These are phyloP conservation scores for Lentinula novae-zelandiae DNA, from an alignment of 1,284 basidiomycete genomes.

Conservation along the genomic window DNA sequence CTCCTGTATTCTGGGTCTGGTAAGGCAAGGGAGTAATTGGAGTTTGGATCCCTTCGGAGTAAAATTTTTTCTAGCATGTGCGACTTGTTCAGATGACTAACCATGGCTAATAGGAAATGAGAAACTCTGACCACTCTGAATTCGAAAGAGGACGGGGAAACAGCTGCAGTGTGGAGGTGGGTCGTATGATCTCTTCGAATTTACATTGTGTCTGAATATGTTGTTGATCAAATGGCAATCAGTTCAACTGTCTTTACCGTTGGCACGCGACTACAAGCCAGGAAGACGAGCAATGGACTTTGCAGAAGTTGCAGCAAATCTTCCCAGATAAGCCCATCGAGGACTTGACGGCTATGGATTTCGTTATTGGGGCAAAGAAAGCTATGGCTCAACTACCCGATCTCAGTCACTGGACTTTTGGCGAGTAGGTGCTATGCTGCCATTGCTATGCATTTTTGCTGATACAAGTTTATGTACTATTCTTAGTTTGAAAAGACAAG, in stretches of 20 bases:
- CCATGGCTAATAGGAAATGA: slow-evolving; percentile 48
- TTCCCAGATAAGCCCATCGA: slow-evolving; percentile 56
- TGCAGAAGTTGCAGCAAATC: slow-evolving; percentile 40
- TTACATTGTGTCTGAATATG: too few species aligned
- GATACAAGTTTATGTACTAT: neutral
- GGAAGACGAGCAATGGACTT: slow-evolving; percentile 69
- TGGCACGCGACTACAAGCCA: slow-evolving; percentile 18
- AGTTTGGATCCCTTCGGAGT: slow-evolving; percentile 66
- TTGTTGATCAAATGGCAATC: neutral
- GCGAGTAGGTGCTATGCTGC: slow-evolving; percentile 38
- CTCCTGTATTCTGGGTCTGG: slow-evolving; percentile 68
- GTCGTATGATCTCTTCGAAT: neutral
- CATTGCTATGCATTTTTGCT: neutral
- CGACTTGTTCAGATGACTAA: neutral
- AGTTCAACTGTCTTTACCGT: slow-evolving; percentile 83
- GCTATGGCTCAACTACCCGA: slow-evolving; percentile 41
- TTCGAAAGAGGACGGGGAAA: slow-evolving; percentile 78
- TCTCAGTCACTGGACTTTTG: slow-evolving; percentile 66
- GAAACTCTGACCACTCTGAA: slow-evolving; percentile 52
- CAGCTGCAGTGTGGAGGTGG: slow-evolving; percentile 69
- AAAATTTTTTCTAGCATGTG: slow-evolving; percentile 17
- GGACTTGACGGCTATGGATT: slow-evolving; percentile 55
- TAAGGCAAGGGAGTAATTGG: slow-evolving; percentile 68
- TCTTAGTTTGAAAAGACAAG: slow-evolving; percentile 56
- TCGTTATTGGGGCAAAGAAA: slow-evolving; percentile 43